These are phyloP conservation scores for Fusarium buharicum DNA, from an alignment of 2,329 filamentous ascomycete genomes.

Conservation along the genomic window DNA sequence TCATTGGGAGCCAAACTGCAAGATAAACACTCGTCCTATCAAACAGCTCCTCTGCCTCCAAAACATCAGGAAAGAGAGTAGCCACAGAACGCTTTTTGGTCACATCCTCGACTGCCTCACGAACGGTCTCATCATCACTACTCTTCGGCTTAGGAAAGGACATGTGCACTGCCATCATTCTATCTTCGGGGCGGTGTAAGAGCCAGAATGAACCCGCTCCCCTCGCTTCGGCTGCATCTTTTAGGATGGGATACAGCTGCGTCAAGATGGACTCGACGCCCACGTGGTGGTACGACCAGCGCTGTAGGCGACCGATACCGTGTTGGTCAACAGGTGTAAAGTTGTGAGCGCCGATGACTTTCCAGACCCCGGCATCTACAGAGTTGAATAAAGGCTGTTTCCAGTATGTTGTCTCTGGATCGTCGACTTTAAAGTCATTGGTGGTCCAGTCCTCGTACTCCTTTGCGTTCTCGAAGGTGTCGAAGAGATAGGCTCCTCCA, in stretches of 20 bases:
- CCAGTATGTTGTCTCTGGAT: constrained; percentile 37
- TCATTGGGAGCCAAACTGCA: constrained; percentile 33
- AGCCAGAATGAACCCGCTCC: constrained; percentile 36
- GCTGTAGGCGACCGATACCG: constrained; percentile 32
- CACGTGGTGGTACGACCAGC: constrained; percentile 28
- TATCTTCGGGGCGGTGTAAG: constrained; percentile 19
- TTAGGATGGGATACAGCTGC: constrained; percentile 34
- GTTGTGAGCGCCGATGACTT: constrained; percentile 35
- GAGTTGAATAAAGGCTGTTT: constrained; percentile 35
- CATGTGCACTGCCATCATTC: constrained; percentile 33
- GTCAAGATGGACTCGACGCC: constrained; percentile 23
- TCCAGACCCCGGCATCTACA: constrained; percentile 27
- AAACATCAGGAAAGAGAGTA: constrained; percentile 20
- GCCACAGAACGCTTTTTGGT: not conserved
- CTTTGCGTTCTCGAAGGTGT: constrained; percentile 26
- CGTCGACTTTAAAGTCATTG: constrained; percentile 38
- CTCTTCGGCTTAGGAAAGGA: constrained; percentile 14
- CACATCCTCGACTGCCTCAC: not conserved
- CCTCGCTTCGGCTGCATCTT: constrained; percentile 26
- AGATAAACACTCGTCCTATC: constrained; percentile 29
- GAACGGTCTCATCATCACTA: constrained; percentile 7
- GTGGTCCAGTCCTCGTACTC: constrained; percentile 31
- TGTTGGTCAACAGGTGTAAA: constrained; percentile 23
- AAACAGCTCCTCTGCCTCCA: constrained; percentile 3
- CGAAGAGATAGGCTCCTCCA: constrained; percentile 33